Conservation (phyloP, 73 alveolate genomes). For the Stentor coeruleus region DNA sequence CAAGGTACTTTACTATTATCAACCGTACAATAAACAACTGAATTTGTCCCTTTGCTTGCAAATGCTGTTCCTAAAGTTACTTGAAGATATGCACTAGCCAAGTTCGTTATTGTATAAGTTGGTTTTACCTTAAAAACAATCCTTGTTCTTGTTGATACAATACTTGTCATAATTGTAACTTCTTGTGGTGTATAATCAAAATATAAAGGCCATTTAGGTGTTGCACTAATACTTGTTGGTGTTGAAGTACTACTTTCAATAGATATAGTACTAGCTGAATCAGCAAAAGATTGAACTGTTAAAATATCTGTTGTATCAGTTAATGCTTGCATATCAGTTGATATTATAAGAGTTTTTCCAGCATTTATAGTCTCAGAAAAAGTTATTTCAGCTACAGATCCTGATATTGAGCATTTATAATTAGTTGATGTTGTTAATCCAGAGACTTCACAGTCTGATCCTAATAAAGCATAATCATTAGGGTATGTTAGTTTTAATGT, state of each 20-base stretch:
- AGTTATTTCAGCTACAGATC: neutral
- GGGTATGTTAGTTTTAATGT: neutral
- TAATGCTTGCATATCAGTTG: neutral
- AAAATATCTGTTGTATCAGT: neutral
- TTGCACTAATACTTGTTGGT: neutral
- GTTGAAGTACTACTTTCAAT: neutral
- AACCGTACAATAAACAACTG: conserved; percentile 7
- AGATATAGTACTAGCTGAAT: neutral
- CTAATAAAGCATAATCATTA: neutral
- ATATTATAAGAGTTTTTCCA: neutral
- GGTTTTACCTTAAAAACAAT: conserved; percentile 7
- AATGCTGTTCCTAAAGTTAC: conserved; percentile 7
- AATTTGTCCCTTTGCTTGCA: neutral
- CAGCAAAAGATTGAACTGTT: neutral
- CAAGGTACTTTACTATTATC: neutral
- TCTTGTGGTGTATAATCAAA: neutral
- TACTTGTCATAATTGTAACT: neutral
- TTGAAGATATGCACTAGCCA: neutral
- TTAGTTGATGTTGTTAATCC: conserved; percentile 5
- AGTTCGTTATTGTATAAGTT: neutral
- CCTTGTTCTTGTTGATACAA: neutral
- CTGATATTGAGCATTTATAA: neutral
- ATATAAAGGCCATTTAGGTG: neutral
- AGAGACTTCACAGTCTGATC: conserved; percentile 11
- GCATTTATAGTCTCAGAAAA: neutral